A percentile compares a stretch with the other conserved stretches of the same genome.
Evolutionary conservation across 345 rosid species (phyloP).

Genomic region (Arabis alpina): DNA sequence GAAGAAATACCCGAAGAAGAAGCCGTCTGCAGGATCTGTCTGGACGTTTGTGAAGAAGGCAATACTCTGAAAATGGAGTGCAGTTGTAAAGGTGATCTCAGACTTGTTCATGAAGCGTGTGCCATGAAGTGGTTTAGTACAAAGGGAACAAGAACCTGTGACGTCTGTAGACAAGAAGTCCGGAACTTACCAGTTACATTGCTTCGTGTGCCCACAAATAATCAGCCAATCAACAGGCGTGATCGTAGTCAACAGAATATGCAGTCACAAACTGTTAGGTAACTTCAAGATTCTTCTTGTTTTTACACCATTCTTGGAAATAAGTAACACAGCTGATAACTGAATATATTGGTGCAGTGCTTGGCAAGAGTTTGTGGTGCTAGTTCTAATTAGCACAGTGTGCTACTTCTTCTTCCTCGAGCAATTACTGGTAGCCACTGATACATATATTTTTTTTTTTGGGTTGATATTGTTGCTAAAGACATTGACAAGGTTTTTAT

Average conservation of each 20-base stretch:
- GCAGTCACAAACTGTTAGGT: conserved; percentile 67
- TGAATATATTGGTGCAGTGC: conserved; percentile 61
- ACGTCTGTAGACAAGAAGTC: conserved; percentile 88
- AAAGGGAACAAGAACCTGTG: conserved; percentile 88
- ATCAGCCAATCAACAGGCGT: conserved; percentile 53
- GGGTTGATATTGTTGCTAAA: background rate
- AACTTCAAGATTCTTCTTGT: conserved; percentile 21
- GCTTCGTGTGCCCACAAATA: conserved; percentile 54
- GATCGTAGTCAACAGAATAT: conserved; percentile 55
- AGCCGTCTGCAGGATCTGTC: conserved; percentile 92
- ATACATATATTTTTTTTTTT: conserved; percentile 5
- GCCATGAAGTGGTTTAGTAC: conserved; percentile 89
- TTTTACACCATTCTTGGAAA: conserved; percentile 19
- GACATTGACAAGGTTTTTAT: conserved; percentile 3
- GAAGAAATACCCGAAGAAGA: conserved; percentile 98
- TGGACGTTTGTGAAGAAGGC: conserved; percentile 78
- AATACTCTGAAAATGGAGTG: conserved; percentile 97
- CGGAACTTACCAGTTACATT: conserved; percentile 85
- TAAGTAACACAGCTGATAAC: conserved; percentile 11
- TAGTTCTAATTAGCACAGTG: conserved; percentile 86
- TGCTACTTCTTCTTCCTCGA: conserved; percentile 98
- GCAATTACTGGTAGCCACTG: conserved; percentile 73
- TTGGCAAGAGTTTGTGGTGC: conserved; percentile 98
- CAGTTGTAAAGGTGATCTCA: conserved; percentile 93
- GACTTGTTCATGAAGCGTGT: conserved; percentile 88